Conservation (phyloP, 345 rosid species). For the Eucalyptus paniculata region DNA sequence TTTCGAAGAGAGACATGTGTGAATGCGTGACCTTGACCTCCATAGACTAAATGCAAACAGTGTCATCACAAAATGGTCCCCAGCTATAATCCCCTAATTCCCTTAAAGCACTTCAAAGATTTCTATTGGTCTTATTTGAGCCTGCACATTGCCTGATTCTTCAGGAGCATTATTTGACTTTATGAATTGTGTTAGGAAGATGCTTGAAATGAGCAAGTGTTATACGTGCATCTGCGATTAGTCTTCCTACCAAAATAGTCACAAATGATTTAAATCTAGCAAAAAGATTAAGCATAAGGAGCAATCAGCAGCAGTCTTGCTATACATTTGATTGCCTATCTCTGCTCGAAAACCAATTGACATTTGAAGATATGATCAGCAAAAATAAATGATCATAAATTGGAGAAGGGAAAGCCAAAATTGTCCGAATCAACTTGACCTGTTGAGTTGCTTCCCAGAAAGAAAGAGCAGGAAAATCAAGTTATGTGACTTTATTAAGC, state of each 20-base stretch:
- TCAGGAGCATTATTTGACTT: background rate
- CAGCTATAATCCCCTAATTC: background rate
- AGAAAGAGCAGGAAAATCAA: background rate
- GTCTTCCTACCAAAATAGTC: background rate
- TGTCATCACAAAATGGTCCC: background rate
- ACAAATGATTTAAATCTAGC: background rate
- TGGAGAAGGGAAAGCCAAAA: background rate
- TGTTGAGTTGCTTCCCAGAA: background rate
- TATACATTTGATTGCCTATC: background rate
- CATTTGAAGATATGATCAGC: background rate
- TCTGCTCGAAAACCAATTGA: background rate
- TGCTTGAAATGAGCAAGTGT: background rate
- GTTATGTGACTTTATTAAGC: background rate
- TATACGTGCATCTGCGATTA: background rate
- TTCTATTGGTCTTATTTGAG: background rate
- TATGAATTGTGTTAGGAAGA: background rate
- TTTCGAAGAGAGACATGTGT: too few relatives aligned
- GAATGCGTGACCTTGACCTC: too few relatives aligned
- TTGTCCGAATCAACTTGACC: background rate
- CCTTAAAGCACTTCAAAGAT: background rate
- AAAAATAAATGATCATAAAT: background rate
- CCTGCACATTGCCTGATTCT: rapidly evolving
- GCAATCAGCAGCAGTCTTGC: background rate
- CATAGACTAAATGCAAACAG: too few relatives aligned
- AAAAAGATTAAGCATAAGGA: background rate